phyloP scores from a whole-genome alignment of 1,284 basidiomycete species.

The Flammula alnicola region DNA sequence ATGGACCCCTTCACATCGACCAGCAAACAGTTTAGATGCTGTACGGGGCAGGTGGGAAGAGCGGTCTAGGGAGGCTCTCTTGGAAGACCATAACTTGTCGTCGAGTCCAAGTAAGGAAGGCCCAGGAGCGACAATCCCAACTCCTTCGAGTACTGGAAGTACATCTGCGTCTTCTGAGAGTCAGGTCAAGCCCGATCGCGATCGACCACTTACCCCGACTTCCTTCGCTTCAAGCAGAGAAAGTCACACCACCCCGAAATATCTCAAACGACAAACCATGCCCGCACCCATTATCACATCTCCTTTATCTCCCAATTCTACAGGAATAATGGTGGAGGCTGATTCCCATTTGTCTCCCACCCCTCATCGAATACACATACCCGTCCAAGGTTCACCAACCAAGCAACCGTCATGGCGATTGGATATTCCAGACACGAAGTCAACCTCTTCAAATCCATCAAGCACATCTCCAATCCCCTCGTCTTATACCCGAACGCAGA shows the following conservation, averaged over 20 bases:
- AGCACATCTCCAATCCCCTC: slow-evolving; percentile 1
- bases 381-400: slow-evolving; percentile 37
- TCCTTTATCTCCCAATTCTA: slow-evolving; percentile 73
- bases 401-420: slow-evolving; percentile 21
- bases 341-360: slow-evolving; percentile 51
- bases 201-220: slow-evolving; percentile 34
- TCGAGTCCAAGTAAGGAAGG: slow-evolving; percentile 22
- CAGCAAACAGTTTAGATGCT: slow-evolving; percentile 68
- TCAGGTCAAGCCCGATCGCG: slow-evolving; percentile 23
- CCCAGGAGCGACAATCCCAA: slow-evolving; percentile 10
- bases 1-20: slow-evolving; percentile 73
- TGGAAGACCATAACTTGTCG: slow-evolving; percentile 29
- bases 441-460: background rate
- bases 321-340: slow-evolving; percentile 66
- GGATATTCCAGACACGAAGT: slow-evolving; percentile 15
- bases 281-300: slow-evolving; percentile 75
- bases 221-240: slow-evolving; percentile 29
- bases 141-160: slow-evolving; percentile 11
- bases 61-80: slow-evolving; percentile 49
- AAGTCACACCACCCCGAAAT: slow-evolving; percentile 47
- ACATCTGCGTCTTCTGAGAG: slow-evolving; percentile 18
- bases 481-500: slow-evolving; percentile 14
- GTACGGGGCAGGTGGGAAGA: slow-evolving; percentile 78
- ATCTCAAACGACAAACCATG: slow-evolving; percentile 67
- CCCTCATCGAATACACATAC: slow-evolving; percentile 65